A percentile compares a stretch with the other conserved stretches of the same genome.
These are phyloP conservation scores for Podaxis sp. DNA, from an alignment of 768 basidiomycete genomes.

Conservation along the genomic window DNA sequence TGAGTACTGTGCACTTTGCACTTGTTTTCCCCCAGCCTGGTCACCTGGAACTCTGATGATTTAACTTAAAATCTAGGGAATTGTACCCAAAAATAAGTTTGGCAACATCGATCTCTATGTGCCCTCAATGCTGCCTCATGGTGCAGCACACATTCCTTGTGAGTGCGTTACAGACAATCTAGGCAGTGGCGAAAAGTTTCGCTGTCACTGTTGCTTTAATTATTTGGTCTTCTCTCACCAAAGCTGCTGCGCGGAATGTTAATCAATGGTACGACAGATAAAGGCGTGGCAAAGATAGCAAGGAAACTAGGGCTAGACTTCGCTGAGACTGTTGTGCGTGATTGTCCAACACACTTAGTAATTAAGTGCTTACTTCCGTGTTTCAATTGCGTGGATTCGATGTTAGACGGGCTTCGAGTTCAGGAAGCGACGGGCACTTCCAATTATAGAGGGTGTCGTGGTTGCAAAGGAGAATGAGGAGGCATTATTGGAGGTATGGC, in stretches of 20 bases:
- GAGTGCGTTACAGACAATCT: slow-evolving; percentile 30
- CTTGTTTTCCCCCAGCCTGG: background rate
- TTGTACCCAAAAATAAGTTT: slow-evolving; percentile 92
- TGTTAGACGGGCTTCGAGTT: slow-evolving; percentile 97
- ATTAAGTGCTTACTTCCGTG: slow-evolving; percentile 13
- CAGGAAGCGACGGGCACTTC: slow-evolving; percentile 85
- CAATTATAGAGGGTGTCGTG: slow-evolving; percentile 83
- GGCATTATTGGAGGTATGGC: slow-evolving; percentile 69
- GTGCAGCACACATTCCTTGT: slow-evolving; percentile 91
- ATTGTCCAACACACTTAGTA: slow-evolving; percentile 2
- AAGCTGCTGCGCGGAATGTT: background rate
- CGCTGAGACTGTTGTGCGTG: slow-evolving; percentile 92
- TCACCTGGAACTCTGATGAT: background rate
- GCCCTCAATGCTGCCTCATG: slow-evolving; percentile 89
- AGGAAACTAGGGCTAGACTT: slow-evolving; percentile 83
- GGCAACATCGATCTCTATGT: slow-evolving; percentile 97
- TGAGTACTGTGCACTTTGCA: slow-evolving; percentile 35
- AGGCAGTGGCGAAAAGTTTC: background rate
- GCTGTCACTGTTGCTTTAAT: background rate
- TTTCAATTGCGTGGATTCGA: background rate
- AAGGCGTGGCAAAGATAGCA: slow-evolving; percentile 87
- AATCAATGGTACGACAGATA: slow-evolving; percentile 52
- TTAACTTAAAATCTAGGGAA: slow-evolving; percentile 54
- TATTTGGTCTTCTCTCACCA: background rate
- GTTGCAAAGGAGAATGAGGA: slow-evolving; percentile 79